Evolutionary conservation across 345 rosid genomes (phyloP).

Genomic region (Garcia nutans): DNA sequence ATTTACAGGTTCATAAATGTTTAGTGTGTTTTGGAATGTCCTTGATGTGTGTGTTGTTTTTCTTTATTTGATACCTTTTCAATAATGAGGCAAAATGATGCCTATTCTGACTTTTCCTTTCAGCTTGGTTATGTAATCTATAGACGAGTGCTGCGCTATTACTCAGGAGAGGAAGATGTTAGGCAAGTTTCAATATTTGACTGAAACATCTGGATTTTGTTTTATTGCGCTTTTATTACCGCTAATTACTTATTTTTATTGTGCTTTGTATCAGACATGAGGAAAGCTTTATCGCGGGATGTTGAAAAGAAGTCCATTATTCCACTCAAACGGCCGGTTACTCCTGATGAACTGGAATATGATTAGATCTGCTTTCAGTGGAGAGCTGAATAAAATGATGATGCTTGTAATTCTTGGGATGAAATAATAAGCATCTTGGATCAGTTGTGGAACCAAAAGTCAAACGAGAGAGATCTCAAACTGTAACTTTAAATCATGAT

Average conservation of each 20-base stretch:
- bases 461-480: not conserved
- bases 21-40: not conserved
- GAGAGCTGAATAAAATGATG: not conserved
- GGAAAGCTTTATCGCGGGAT: constrained; percentile 88
- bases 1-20: not conserved
- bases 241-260: not conserved
- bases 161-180: constrained; percentile 95
- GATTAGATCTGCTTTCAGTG: constrained; percentile 42
- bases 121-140: constrained; percentile 89
- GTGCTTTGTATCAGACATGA: constrained; percentile 63
- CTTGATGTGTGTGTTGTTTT: not conserved
- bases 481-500: not conserved
- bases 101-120: constrained; percentile 9
- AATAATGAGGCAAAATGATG: constrained; percentile 1
- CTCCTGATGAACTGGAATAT: constrained; percentile 90
- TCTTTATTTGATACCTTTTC: not conserved
- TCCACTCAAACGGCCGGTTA: constrained; percentile 82
- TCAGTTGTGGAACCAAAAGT: not conserved
- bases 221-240: not conserved
- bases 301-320: constrained; percentile 79
- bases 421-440: not conserved
- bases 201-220: not conserved
- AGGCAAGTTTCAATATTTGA: constrained; percentile 45
- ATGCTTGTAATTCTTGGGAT: constrained; percentile 4
- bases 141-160: constrained; percentile 84